Base-by-base conservation (phyloP, 2,329 filamentous ascomycete species). In the Emergomyces orientalis region DNA sequence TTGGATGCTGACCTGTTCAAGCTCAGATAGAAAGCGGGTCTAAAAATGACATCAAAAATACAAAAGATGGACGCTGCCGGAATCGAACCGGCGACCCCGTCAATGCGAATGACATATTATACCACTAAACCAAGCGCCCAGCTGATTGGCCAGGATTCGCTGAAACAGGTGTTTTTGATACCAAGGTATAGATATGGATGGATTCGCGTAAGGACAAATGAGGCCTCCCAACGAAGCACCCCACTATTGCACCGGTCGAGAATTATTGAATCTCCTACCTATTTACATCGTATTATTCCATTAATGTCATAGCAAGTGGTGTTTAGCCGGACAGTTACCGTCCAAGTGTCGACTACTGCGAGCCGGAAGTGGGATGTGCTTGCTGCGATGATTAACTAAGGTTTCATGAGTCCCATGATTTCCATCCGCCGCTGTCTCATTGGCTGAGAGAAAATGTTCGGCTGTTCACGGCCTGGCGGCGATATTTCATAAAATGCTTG, bases 391-490 rank as follows among this genome's bases (percentile, higher is more conserved):
- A n/a, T n/a, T n/a, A n/a, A n/a, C n/a, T n/a, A n/a, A n/a, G n/a
- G n/a, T n/a, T n/a, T n/a, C n/a, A n/a, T n/a, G n/a, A n/a, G n/a
- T n/a, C n/a, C n/a, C n/a, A n/a, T n/a, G 39, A 27, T 63, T 49
- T 39, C 59, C 30, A 64, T 62, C 57, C 39, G 27, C 57, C 22
- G n/a, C n/a, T 2, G 22, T 43, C 55, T 47, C 19, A 64, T 65
- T 64, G 63, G 63, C 49, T 27, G 60, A 34, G 58, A 41, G 52
- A 32, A 8, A 27, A 13, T 27, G 14, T 27, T 63, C 64, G 64
- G 64, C 49, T 65, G 64, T 60, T 61, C 63, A 63, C 63, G 64
- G 62, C 32, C 25, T 34, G 43, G 32, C 59, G 47, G 45, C 59
- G 47, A 27, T 54, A 41, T 52, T 25, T 17, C 27, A 22, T 45